Evolutionary conservation across 2,329 filamentous ascomycete species (phyloP), one percentile per base, ranked within the genome.

Genomic region (Cladosporium sp.): DNA sequence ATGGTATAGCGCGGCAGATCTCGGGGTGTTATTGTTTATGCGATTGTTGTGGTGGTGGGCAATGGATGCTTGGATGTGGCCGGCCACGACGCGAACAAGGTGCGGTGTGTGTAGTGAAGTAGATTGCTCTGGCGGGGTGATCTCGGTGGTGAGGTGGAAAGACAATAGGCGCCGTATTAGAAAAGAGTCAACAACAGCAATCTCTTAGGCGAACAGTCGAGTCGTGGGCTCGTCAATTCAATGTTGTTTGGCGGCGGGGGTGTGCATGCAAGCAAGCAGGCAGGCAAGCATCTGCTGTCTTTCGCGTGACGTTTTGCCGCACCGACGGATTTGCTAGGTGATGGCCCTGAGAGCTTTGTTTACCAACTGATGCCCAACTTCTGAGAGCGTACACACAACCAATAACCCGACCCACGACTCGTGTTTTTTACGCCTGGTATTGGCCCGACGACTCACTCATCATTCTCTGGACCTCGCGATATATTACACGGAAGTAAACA

Each of bases 341-440:
- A 46, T 46, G 40, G n/a, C 40, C 40, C 23, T 50, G n/a, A 35
- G 16, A 23, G 31, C 55, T 37, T 59, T 59, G 56, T 59, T 59
- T 59, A 59, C 56, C 23, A 26, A 23, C 56, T 59, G 56, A 37
- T 57, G 55, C 33, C 56, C 56, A 59, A 46, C 56, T 59, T 58
- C 5, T 14, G 10, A 12, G 12, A 14, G 7, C 21, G 16, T 37
- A 59, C 52, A 56, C 52, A 29, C 23, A 29, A 31, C 29, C 33
- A 12, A 26, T 10, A 55, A 55, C 28, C 8, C 26, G 28, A 33
- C 52, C 28, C 52, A 55, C 52, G 52, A 55, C 52, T 23, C 7
- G 28, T 29, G n/a, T 55, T 33, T 46, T 23, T 33, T 31, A n/a
- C 33, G 21, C 18, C 55, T 11, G 18, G 18, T 23, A 21, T n/a